Base-by-base conservation (phyloP, 2,329 filamentous ascomycete species). In the Fusarium sublunatum region DNA sequence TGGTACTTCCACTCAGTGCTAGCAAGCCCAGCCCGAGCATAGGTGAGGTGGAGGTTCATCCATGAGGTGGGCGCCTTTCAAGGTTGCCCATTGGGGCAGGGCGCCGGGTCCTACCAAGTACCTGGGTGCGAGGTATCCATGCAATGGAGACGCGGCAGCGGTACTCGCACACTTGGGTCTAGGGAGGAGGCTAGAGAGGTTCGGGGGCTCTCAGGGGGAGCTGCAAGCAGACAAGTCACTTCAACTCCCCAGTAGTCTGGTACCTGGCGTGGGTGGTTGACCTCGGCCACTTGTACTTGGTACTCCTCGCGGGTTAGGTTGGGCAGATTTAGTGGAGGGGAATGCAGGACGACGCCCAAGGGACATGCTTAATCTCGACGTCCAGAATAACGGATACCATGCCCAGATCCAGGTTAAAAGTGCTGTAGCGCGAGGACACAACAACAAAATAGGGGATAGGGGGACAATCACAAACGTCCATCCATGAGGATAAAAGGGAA, bases 41-140 rank as follows among this genome's bases (percentile, higher is more conserved):
- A 31, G 8, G 29, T 31, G 29, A 31, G 29, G 29, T 49, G 35
- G 35, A 22, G 25, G 25, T 19, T 19, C 39, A 43, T 49, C 36
- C 54, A 56, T 47, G 47, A 49, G 46, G 58, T 58, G 59, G 58
- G 53, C 26, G 51, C 51, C 58, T 40, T 43, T 40, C 57, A 26
- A 59, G 47, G 56, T 60, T 59, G 28, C 56, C 56, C 50, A 59
- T 59, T 45, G 40, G 56, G 58, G 61, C 61, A 61, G 61, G 61
- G 61, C 61, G 61, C 61, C 56, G 61, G 61, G 61, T 64, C 58
- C 45, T 57, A 64, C 61, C 61, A 65, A 64, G 55, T 64, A 64
- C 61, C 51, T 64, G 61, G 61, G 61, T 61, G 48, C 48, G 26
- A 65, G 56, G 61, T 64, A 64, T 56, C 61, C 61, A 58, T 64